Percentiles rank a stretch among this genome's conserved stretches.
These are phyloP conservation scores for Plantago coronopus DNA, from an alignment of 305 asterid species.

Conservation along the genomic window DNA sequence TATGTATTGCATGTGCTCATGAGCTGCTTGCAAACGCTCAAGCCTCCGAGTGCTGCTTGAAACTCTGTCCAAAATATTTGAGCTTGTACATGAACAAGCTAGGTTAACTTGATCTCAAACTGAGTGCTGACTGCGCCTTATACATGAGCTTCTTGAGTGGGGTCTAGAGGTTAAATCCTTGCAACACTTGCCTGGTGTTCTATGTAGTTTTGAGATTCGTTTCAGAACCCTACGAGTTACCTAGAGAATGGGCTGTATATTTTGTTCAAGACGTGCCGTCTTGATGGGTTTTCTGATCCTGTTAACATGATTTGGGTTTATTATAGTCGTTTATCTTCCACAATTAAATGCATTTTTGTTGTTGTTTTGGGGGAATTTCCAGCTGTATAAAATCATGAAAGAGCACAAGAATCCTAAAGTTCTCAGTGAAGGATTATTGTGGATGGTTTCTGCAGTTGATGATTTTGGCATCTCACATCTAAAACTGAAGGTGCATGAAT, in stretches of 20 bases:
- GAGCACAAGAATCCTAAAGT: conserved; percentile 99
- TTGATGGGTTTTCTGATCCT: not conserved
- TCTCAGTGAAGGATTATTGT: conserved; percentile 89
- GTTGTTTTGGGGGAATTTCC: too few relatives aligned
- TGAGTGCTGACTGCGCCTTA: not conserved
- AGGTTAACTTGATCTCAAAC: not conserved
- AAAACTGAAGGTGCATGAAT: conserved; percentile 65
- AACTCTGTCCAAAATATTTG: not conserved
- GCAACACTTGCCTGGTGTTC: not conserved
- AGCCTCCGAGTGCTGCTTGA: not conserved
- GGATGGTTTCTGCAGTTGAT: conserved; percentile 96
- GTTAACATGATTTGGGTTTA: not conserved
- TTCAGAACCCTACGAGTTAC: not conserved
- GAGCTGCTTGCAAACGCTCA: not conserved
- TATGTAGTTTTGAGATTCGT: not conserved
- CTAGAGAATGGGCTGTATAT: not conserved
- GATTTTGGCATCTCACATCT: conserved; percentile 83
- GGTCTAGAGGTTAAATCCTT: not conserved
- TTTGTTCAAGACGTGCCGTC: not conserved
- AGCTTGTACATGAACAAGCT: too few relatives aligned
- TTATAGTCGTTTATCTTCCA: not conserved
- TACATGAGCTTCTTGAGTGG: too few relatives aligned
- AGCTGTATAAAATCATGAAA: conserved; percentile 92
- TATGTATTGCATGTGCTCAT: not conserved
- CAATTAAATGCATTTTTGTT: conserved; percentile 7